Evolutionary conservation across 495 filamentous ascomycete genomes (phyloP).

Genomic region (Antarctomyces pellizariae): DNA sequence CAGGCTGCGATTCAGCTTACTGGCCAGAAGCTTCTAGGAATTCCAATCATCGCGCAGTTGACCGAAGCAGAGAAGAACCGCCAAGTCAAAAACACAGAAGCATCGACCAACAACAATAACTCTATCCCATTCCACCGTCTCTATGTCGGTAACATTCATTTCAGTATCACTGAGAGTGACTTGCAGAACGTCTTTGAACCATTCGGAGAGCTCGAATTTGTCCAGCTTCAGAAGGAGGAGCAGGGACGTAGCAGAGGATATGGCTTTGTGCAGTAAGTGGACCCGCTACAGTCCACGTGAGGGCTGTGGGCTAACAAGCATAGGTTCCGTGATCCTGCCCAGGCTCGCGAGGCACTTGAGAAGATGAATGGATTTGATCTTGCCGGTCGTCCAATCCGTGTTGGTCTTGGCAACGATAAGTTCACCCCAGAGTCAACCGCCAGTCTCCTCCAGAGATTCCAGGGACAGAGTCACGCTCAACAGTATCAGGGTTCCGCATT

Average conservation of each 20-base stretch:
- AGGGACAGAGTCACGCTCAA: slow-evolving; percentile 49
- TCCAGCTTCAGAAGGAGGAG: slow-evolving; percentile 91
- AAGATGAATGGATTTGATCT: slow-evolving; percentile 99
- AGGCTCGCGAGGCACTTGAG: slow-evolving; percentile 83
- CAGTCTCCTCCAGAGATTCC: slow-evolving; percentile 72
- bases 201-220: slow-evolving; percentile 93
- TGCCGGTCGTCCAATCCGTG: slow-evolving; percentile 88
- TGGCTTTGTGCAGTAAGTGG: slow-evolving; percentile 92
- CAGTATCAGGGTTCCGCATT: slow-evolving; percentile 87
- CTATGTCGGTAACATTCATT: slow-evolving; percentile 99
- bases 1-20: slow-evolving; percentile 88
- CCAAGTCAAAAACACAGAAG: slow-evolving; percentile 69
- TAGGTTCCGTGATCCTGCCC: slow-evolving; percentile 78
- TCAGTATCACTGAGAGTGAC: slow-evolving; percentile 95
- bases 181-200: slow-evolving; percentile 93
- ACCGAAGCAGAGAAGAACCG: slow-evolving; percentile 99
- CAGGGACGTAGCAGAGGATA: slow-evolving; percentile 80
- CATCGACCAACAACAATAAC: slow-evolving; percentile 34
- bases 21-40: slow-evolving; percentile 94
- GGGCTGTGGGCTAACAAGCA: too few relatives aligned
- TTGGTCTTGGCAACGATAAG: slow-evolving; percentile 99
- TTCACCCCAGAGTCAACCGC: slow-evolving; percentile 95
- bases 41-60: slow-evolving; percentile 93
- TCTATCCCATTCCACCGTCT: slow-evolving; percentile 92
- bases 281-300: slow-evolving; percentile 11